Evolutionary conservation across 2,329 filamentous ascomycete species (phyloP).

Genomic region (Apiospora saccharicola): DNA sequence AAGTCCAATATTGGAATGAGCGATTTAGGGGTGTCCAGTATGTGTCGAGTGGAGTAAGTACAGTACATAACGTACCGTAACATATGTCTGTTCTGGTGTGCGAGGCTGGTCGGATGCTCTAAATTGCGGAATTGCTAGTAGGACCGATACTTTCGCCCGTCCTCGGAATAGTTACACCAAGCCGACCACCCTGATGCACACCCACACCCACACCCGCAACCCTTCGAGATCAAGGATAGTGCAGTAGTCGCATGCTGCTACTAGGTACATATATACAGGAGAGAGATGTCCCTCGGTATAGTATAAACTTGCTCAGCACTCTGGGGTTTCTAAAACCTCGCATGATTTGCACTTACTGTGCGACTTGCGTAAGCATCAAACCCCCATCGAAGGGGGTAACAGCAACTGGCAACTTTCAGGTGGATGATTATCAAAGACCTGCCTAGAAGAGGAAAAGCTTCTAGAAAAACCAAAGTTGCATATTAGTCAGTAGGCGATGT

Average conservation of each 20-base stretch:
- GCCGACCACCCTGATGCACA: not conserved
- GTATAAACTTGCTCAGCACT: not conserved
- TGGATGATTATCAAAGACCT: not conserved
- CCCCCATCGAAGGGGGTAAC: not conserved
- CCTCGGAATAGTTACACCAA: slow-evolving; percentile 10
- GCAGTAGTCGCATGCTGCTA: not conserved
- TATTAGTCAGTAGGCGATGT: slow-evolving; percentile 5
- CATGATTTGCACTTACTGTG: not conserved
- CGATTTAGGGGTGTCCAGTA: slow-evolving; percentile 5
- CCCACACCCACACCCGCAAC: not conserved
- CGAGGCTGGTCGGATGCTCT: not conserved
- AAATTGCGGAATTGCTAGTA: not conserved
- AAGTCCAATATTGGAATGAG: not conserved
- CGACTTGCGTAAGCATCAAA: not conserved
- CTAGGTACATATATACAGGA: not conserved
- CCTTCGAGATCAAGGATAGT: not conserved
- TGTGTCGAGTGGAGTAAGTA: not conserved
- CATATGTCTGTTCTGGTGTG: slow-evolving; percentile 13
- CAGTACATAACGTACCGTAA: slow-evolving; percentile 1
- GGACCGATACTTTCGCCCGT: slow-evolving; percentile 1
- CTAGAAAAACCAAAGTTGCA: not conserved
- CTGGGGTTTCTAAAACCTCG: not conserved
- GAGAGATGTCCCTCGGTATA: not conserved
- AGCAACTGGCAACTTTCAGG: not conserved
- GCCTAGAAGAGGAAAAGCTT: not conserved